Conservation (phyloP, 495 filamentous ascomycete species). For the Trichoderma virens region DNA sequence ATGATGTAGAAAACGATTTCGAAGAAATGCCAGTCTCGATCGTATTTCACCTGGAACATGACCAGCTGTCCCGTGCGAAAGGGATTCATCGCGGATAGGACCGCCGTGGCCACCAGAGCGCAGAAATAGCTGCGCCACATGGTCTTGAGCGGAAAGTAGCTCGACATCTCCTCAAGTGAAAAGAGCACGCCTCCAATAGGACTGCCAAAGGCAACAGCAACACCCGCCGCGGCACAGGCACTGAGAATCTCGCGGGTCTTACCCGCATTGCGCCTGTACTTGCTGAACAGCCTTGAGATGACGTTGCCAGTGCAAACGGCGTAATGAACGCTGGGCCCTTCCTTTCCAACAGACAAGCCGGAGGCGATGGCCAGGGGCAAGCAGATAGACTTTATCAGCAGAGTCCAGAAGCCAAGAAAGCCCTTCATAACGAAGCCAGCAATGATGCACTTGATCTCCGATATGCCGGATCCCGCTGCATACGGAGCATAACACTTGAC, state of each 20-base stretch:
- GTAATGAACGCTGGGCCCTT: constrained; percentile 96
- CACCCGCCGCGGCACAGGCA: constrained; percentile 89
- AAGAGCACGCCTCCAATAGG: constrained; percentile 96
- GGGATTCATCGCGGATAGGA: constrained; percentile 92
- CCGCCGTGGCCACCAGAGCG: constrained; percentile 89
- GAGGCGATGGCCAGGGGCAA: constrained; percentile 91
- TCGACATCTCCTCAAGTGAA: constrained; percentile 98
- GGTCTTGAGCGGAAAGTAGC: constrained; percentile 92
- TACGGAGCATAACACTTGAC: constrained; percentile 95
- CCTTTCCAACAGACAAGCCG: constrained; percentile 91
- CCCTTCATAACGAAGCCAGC: constrained; percentile 99
- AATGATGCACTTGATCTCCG: constrained; percentile 99
- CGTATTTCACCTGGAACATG: constrained; percentile 98
- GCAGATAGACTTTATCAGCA: constrained; percentile 89
- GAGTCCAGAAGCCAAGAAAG: constrained; percentile 85
- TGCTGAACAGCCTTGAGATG: constrained; percentile 85
- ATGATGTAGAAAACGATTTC: constrained; percentile 89
- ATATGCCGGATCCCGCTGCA: constrained; percentile 94
- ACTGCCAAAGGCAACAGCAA: constrained; percentile 94
- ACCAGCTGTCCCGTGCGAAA: constrained; percentile 97
- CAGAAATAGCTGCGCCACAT: constrained; percentile 99
- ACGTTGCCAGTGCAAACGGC: constrained; percentile 97
- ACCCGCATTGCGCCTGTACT: constrained; percentile 86
- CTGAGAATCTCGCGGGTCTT: constrained; percentile 94
- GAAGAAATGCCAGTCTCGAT: constrained; percentile 96